Base-by-base conservation (phyloP, 2,329 filamentous ascomycete genomes). In the Aspergillus costaricaensis region DNA sequence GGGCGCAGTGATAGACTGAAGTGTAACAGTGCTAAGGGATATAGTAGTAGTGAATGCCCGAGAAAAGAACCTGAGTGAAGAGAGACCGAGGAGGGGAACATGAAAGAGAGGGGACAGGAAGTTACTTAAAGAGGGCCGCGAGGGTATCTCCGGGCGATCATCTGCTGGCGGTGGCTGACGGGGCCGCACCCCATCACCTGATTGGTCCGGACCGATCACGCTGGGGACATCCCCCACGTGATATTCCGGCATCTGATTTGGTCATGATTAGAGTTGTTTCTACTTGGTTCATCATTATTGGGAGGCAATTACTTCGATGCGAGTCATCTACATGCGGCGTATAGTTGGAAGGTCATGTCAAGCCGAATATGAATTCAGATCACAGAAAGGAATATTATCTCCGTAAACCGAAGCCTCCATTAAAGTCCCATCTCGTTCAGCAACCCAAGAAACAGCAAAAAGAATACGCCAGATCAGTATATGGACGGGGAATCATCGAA, bases 401-500 rank as follows among this genome's bases (percentile, higher is more conserved):
- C 23, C 47, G 15, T 27, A 27, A 21, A 6, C 6, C 19, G 14
- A 44, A 27, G 47, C 25, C 47, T 49, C 47, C 23, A 30, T 8
- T n/a, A 30, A 49, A 25, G n/a, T 30, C 47, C 23, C 14, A n/a
- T 23, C 47, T 27, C 25, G 7, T 15, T 30, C 15, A 49, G 41
- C 25, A 60, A 55, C 61, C 30, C 38, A 36, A 43, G 56, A 63
- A 64, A 39, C 63, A 58, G 44, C 51, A 61, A 43, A 58, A 65
- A 60, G 61, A 44, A 39, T 55, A 52, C 59, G 61, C 64, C 50
- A 55, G 60, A 50, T 30, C 38, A 23, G 50, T 19, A 53, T 53
- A 19, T 54, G 58, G 51, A 62, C 54, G 61, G 71, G 71, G 70
- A 73, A 73, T 73, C 71, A 73, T 67, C 62, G 62, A 65, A 59